Conservation (phyloP, 2,329 filamentous ascomycete genomes). For the Ophiostoma montium region DNA sequence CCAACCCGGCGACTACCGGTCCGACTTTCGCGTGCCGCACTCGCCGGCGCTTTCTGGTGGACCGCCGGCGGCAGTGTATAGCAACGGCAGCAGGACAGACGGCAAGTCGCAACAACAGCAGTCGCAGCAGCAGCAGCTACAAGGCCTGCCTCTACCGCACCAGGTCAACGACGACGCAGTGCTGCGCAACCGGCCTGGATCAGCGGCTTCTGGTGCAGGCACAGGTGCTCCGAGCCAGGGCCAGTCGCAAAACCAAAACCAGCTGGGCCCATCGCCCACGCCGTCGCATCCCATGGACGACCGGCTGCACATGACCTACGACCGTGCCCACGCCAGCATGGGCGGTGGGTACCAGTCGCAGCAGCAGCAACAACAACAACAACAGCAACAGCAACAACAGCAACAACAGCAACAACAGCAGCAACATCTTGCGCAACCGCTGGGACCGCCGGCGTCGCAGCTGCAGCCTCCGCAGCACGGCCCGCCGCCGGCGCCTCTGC, state of each 20-base stretch:
- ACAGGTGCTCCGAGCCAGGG: not conserved
- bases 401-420: slow-evolving; percentile 31
- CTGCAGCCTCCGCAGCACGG: not conserved
- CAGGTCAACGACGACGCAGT: slow-evolving; percentile 2
- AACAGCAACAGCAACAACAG: not conserved
- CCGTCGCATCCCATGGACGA: slow-evolving; percentile 7
- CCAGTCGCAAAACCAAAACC: not conserved
- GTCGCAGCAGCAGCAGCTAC: not conserved
- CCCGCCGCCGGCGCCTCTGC: not conserved
- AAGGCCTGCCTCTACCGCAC: not conserved
- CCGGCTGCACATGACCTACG: slow-evolving; percentile 9
- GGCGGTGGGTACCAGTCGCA: slow-evolving; percentile 1
- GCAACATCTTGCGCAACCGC: slow-evolving; percentile 20
- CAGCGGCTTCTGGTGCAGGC: not conserved
- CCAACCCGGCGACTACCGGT: not conserved
- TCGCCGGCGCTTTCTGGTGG: not conserved
- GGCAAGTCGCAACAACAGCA: slow-evolving; percentile 2
- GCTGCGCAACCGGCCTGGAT: not conserved
- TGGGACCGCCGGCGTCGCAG: slow-evolving; percentile 14
- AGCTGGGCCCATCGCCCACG: not conserved
- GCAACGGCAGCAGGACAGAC: not conserved
- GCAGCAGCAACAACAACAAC: not conserved
- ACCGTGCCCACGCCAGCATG: slow-evolving; percentile 4
- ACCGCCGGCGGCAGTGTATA: not conserved
- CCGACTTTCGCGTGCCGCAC: not conserved